These are phyloP conservation scores for Metschnikowia lachancei DNA, from an alignment of 805 yeast species.

Conservation along the genomic window DNA sequence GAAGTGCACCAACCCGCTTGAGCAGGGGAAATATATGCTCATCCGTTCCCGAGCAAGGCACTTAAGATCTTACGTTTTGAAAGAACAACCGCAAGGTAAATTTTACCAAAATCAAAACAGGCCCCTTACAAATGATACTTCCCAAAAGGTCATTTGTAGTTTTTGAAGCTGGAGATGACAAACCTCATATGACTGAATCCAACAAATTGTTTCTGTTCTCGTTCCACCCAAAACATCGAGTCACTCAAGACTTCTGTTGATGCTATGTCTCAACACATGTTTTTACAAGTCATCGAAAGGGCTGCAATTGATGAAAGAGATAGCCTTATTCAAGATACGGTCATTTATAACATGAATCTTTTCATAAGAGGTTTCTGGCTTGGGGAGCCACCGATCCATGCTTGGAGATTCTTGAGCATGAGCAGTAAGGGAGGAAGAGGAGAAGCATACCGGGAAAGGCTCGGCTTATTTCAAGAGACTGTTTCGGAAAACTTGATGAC, in stretches of 20 bases:
- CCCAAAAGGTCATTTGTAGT: not conserved
- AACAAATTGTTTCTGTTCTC: not conserved
- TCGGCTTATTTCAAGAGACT: slow-evolving; percentile 17
- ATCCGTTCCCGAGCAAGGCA: no score
- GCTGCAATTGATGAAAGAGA: not conserved
- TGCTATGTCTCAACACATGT: not conserved
- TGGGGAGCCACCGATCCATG: slow-evolving; percentile 13
- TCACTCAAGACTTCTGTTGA: not conserved
- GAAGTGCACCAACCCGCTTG: no score
- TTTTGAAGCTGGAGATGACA: no score
- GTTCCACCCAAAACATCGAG: not conserved
- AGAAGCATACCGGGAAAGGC: slow-evolving; percentile 13
- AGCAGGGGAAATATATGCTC: no score
- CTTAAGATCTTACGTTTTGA: no score
- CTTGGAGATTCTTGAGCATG: slow-evolving; percentile 8
- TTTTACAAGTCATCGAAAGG: not conserved
- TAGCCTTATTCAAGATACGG: slow-evolving; percentile 2
- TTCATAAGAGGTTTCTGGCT: slow-evolving; percentile 16
- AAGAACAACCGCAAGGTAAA: no score
- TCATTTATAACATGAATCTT: slow-evolving; percentile 15
- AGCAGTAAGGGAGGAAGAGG: slow-evolving; percentile 14
- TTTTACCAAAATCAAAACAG: no score
- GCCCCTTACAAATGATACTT: no score
- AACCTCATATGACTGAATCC: no score
- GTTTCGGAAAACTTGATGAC: slow-evolving; percentile 13